Base-by-base conservation (phyloP, 1,139 yeast species). In the Suhomyces panamericanus region DNA sequence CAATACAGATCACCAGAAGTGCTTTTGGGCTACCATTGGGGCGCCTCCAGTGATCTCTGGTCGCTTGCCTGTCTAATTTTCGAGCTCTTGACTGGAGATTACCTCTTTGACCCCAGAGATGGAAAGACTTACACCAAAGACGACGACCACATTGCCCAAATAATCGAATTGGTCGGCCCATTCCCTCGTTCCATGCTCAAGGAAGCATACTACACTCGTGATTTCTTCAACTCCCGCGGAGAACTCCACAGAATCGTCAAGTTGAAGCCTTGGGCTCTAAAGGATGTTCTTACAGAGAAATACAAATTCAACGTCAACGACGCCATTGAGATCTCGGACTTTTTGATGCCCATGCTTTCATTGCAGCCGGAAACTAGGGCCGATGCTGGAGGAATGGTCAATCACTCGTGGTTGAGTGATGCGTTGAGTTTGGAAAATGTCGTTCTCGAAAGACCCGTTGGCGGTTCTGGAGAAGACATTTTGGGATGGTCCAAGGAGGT, bases 311-410 rank as follows among this genome's bases (percentile, higher is more conserved):
- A 64, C 14, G 52, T 49, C 33, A 54, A 51, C 31, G 66, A 67
- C 43, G 74, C 72, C 41, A 50, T 57, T 13, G 71, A 69, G 29
- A 62, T 73, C 39, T 55, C 66, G 40, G 76, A 70, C 49, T 87
- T 89, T 54, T 67, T 89, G 49, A 61, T 75, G 43, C 93, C 95
- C 15, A 85, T 89, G 93, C 71, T 89, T 37, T 66, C 76, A 12
- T 64, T 86, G 24, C 83, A 80, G 57, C 96, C 96, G 1, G 81
- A 75, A 52, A 57, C 65, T 33, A 72, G 96, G 43, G 88, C 87
- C 16, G 75, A 70, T 51, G 73, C 75, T 13, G 63, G 66, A 10
- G 67, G 73, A 4, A 68, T 73, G 59, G 60, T 70, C 36, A 60
- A 64, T 34, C 78, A 73, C 50, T 72, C 74, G 12, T 73, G 77